Evolutionary conservation across 2,329 filamentous ascomycete genomes (phyloP), one percentile per base, ranked within the genome.

Genomic region (Aspergillus aculeatus): DNA sequence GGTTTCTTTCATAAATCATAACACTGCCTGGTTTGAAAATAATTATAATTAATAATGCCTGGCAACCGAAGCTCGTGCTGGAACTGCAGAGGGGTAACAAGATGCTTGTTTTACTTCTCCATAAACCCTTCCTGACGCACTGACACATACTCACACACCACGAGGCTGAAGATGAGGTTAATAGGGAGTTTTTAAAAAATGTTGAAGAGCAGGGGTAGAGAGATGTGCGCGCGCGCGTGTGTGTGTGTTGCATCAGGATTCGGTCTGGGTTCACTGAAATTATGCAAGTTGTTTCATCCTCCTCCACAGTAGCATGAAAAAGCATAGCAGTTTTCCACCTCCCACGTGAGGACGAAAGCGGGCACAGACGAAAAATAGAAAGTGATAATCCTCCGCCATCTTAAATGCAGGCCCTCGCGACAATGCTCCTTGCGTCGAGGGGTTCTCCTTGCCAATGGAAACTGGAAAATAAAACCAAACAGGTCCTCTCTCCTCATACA

Each of bases 1-100:
- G 32, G 32, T 44, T 44, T n/a, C 48, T 55, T 63, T 66, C 64
- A 65, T 66, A 59, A 66, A 61, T 66, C 64, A 65, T 66, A 63
- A 65, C 54, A 57, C 64, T 66, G 63, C 59, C 63, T 58, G 59
- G 38, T 44, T 44, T 12, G 12, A 44, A 9, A n/a, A 7, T 44
- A 44, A 63, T 66, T 66, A 66, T 49, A 55, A 61, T 59, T 66
- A 66, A 65, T 38, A 62, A 65, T 65, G 16, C 38, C 16, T 3
- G 38, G 38, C 16, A 9, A 16, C n/a, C 9, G 38, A 44, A 61
- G 38, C 51, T 59, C 31, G 21, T 59, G 61, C 47, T 60, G 31
- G 61, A 58, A 54, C 57, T 35, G 63, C 60, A 65, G 9, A 23
- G 4, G 24, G 3, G 24, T 23, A 2, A 35, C 44, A 41, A 29